phyloP scores from a whole-genome alignment of 2,329 filamentous ascomycete genomes.

The Albifimbria verrucaria region DNA sequence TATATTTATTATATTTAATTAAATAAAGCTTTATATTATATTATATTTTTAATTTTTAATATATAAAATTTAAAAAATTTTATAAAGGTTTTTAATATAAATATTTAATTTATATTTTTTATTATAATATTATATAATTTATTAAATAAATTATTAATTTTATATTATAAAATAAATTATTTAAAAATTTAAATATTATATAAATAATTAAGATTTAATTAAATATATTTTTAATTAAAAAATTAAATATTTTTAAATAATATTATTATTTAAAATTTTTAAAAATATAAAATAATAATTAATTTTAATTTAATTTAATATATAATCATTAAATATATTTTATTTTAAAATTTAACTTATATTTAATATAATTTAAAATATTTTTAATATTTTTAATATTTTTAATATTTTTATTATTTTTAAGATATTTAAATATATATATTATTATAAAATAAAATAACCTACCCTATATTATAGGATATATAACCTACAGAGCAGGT shows the following conservation, averaged over 20 bases:
- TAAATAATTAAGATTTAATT: not conserved
- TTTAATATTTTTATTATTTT: too few species aligned
- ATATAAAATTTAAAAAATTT: not conserved
- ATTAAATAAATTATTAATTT: not conserved
- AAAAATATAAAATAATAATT: not conserved
- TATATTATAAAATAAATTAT: not conserved
- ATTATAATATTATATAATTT: conserved; percentile 1
- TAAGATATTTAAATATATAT: not conserved
- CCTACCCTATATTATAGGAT: not conserved
- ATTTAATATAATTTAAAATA: too few species aligned
- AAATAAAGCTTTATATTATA: not conserved
- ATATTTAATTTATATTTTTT: not conserved
- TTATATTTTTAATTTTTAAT: not conserved
- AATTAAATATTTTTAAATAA: not conserved
- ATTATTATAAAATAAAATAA: not conserved
- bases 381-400: too few species aligned
- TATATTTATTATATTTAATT: not conserved
- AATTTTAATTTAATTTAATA: not conserved
- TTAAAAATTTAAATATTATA: not conserved
- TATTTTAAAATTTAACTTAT: not conserved
- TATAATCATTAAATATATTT: not conserved
- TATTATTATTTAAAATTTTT: not conserved
- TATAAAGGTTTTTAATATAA: not conserved
- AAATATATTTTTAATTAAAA: not conserved
- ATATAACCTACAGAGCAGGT: too few species aligned